Conservation (phyloP, 257 asterid species). For the Nicotiana obtusifolia region DNA sequence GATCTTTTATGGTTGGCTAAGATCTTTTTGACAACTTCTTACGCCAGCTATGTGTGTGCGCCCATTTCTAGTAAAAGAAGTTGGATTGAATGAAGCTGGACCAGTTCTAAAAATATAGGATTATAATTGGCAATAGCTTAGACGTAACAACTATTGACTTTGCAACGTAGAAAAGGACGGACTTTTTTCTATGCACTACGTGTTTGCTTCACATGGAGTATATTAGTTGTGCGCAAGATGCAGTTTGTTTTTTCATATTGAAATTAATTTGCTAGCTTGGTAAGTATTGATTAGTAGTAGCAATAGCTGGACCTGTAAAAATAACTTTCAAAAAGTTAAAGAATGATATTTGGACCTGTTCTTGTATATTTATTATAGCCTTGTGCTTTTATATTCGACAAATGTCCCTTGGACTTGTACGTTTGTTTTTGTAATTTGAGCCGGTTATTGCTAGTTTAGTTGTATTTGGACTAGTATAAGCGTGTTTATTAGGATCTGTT, state of each 20-base stretch:
- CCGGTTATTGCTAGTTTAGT: background rate
- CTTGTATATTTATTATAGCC: background rate
- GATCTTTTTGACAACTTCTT: conserved; percentile 1
- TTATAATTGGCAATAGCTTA: background rate
- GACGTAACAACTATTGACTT: background rate
- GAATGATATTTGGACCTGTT: background rate
- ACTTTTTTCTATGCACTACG: background rate
- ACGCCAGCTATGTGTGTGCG: background rate
- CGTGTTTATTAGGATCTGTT: background rate
- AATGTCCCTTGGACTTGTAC: background rate
- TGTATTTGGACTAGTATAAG: background rate
- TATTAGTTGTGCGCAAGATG: background rate
- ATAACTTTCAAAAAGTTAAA: background rate
- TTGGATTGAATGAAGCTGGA: background rate
- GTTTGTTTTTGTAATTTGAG: background rate
- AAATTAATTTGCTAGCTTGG: background rate
- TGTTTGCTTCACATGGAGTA: background rate
- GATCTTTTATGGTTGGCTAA: background rate
- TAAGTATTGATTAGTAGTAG: background rate
- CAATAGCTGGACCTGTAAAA: background rate
- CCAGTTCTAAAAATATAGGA: background rate
- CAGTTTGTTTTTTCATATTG: background rate
- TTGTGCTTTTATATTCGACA: background rate
- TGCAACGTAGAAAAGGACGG: background rate
- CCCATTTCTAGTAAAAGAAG: background rate